phyloP scores from a whole-genome alignment of 2,329 filamentous ascomycete species.

The Bretziella fagacearum region DNA sequence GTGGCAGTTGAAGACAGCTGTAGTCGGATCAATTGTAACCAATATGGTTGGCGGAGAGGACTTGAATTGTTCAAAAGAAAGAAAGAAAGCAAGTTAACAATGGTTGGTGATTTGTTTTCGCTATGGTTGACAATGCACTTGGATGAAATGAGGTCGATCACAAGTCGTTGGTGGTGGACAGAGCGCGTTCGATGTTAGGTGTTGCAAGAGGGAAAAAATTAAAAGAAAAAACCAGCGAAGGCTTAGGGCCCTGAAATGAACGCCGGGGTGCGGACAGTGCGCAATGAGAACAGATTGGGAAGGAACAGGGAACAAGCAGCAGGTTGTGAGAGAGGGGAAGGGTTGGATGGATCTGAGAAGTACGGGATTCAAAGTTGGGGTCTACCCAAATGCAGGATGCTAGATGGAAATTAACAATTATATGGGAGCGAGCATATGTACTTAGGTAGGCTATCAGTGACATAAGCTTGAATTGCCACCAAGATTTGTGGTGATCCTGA shows the following conservation, averaged over 20 bases:
- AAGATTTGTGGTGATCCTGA: too few relatives aligned
- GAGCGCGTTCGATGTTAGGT: background rate
- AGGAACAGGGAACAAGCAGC: background rate
- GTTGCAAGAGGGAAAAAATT: background rate
- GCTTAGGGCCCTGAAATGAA: background rate
- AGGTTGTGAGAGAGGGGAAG: background rate
- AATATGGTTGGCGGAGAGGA: too few relatives aligned
- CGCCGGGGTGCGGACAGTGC: background rate
- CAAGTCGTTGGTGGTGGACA: background rate
- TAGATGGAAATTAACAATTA: too few relatives aligned
- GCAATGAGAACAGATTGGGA: slow-evolving; percentile 3
- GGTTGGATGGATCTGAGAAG: background rate
- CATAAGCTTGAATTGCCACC: too few relatives aligned
- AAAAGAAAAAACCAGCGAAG: background rate
- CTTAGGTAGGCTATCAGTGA: too few relatives aligned
- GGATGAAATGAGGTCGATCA: too few relatives aligned
- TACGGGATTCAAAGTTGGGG: background rate
- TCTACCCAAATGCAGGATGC: too few relatives aligned
- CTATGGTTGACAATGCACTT: too few relatives aligned
- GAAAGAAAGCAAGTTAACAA: too few relatives aligned
- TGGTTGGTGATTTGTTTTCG: too few relatives aligned
- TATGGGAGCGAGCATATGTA: too few relatives aligned
- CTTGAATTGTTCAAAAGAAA: too few relatives aligned
- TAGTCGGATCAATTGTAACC: background rate
- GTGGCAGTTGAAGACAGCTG: background rate